Base-by-base conservation (phyloP, 1,284 basidiomycete genomes). In the Anthracocystis panici-leucophaei region DNA sequence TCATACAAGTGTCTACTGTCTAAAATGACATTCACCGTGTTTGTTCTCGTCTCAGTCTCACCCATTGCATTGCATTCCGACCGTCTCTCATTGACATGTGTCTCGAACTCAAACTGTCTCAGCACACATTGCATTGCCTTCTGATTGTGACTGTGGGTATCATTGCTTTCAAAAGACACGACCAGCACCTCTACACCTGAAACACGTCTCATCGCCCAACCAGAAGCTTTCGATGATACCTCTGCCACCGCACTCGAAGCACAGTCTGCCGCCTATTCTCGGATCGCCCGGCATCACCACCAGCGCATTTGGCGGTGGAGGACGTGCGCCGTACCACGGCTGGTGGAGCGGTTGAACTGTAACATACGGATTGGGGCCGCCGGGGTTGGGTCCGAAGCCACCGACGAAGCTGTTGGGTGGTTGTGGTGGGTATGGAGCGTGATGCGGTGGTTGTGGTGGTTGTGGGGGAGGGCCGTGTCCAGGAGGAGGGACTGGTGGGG, bases 141-240 rank as follows among this genome's bases (percentile, higher is more conserved):
- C 21, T 14, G 12, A 16, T 27, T n/a, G 6, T 5, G 18, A 11
- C 29, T 45, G 29, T 23, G 40, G 57, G 49, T 40, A 51, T 44
- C 50, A 50, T 31, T 42, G 46, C 33, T 35, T 44, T 25, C 31
- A 73, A 16, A 77, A 69, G 16, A 77, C 54, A 1, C 74, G 29
- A 3, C 74, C 74, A 2, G 46, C 46, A 0, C 74, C 74, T 23
- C 58, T 52, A 31, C 74, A 77, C 7, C 69, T 58, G 6, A 50
- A 64, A 44, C 74, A 77, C 23, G 69, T 73, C 45, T 77, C 74
- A 25, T 77, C 74, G 11, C 74, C 74, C 33, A 77, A 60, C 74
- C 74, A 77, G 51, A 77, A 77, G 53, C 74, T 77, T 35, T 77
- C 74, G 16, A 41, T 62, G 12, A 73, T 27, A 12, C 74, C 74